These are phyloP conservation scores for Sutorius eximius DNA, from an alignment of 1,284 basidiomycete genomes.

Conservation along the genomic window DNA sequence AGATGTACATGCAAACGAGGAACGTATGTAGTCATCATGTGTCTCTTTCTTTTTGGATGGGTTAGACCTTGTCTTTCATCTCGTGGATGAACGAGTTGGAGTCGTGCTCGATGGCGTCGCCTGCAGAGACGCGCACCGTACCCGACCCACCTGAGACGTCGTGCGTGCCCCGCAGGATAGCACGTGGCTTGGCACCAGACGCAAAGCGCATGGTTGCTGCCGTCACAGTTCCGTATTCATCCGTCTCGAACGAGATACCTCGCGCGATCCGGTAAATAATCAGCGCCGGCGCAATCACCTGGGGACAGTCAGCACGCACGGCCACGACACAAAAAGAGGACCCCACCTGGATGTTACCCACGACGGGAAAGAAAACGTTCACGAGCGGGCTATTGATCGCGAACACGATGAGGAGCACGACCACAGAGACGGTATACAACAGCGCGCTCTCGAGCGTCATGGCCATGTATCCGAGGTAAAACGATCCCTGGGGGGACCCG, in stretches of 20 bases:
- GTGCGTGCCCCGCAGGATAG: background rate
- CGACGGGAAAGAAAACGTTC: slow-evolving; percentile 20
- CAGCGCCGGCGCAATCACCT: slow-evolving; percentile 20
- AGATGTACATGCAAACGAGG: slow-evolving; percentile 2
- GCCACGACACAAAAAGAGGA: background rate
- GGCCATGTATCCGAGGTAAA: slow-evolving; percentile 25
- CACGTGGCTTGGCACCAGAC: background rate
- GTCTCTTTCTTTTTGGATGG: too few relatives aligned
- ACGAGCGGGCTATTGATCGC: slow-evolving; percentile 16
- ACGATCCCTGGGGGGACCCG: slow-evolving; percentile 13
- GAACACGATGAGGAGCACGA: slow-evolving; percentile 16
- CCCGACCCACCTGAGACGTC: slow-evolving; percentile 6
- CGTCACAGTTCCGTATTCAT: background rate
- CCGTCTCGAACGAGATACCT: slow-evolving; percentile 19
- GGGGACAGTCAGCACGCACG: background rate
- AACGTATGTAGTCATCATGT: background rate
- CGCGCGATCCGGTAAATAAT: slow-evolving; percentile 24
- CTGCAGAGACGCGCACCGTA: slow-evolving; percentile 7
- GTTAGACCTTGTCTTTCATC: slow-evolving; percentile 10
- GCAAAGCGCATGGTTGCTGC: slow-evolving; percentile 13
- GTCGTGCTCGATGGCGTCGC: background rate
- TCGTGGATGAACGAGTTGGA: slow-evolving; percentile 19
- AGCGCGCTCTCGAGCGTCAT: slow-evolving; percentile 29
- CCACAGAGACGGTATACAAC: slow-evolving; percentile 20
- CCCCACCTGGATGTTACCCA: slow-evolving; percentile 24